Evolutionary conservation across 1,284 basidiomycete genomes (phyloP).

Genomic region (Cutaneotrichosporon sp.): DNA sequence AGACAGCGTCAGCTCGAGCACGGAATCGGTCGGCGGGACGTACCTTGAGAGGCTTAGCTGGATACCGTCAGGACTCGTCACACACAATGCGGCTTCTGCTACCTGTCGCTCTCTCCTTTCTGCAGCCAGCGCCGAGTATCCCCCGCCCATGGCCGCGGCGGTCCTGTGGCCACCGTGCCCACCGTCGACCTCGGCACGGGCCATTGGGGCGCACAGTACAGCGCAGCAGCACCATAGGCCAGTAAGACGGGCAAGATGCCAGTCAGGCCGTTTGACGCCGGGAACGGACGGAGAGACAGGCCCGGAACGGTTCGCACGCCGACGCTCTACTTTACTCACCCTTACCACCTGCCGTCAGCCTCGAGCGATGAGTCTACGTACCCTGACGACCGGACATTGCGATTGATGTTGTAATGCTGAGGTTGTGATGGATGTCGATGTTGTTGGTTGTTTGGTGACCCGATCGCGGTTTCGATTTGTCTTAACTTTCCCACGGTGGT

Average conservation of each 20-base stretch:
- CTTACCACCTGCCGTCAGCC: constrained; percentile 10
- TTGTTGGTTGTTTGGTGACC: too few relatives aligned
- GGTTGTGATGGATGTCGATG: too few relatives aligned
- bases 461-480: too few relatives aligned
- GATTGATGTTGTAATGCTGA: background rate
- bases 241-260: too few relatives aligned
- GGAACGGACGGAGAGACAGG: too few relatives aligned
- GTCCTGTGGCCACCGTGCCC: too few relatives aligned
- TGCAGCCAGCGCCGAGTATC: too few relatives aligned
- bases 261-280: background rate
- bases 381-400: constrained; percentile 3
- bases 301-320: background rate
- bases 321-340: background rate
- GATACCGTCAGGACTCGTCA: constrained; percentile 5
- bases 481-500: too few relatives aligned
- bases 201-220: too few relatives aligned
- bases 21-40: background rate
- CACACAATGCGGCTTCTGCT: background rate
- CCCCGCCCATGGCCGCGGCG: too few relatives aligned
- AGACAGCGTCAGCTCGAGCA: background rate
- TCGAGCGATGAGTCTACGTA: background rate
- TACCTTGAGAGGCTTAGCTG: constrained; percentile 28
- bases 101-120: background rate
- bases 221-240: too few relatives aligned
- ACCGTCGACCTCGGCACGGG: too few relatives aligned